These are phyloP conservation scores for Phaeotremella fagi DNA, from an alignment of 768 basidiomycete species.

Conservation along the genomic window DNA sequence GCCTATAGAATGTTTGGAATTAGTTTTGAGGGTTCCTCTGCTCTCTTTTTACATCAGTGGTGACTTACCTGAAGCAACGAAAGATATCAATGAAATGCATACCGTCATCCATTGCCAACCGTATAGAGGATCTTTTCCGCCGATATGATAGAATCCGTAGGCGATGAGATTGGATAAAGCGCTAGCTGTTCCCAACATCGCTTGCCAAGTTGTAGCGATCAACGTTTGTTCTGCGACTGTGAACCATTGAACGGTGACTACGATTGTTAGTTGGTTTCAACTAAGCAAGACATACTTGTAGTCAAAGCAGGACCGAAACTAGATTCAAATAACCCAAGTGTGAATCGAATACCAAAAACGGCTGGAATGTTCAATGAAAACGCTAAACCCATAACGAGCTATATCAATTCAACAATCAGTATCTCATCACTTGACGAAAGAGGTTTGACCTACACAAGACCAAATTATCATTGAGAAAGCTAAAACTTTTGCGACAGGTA, in stretches of 20 bases:
- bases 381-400: slow-evolving; percentile 15
- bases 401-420: background rate
- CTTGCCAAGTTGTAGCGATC: slow-evolving; percentile 20
- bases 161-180: slow-evolving; percentile 6
- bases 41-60: no score
- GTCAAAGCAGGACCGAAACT: slow-evolving; percentile 9
- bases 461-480: slow-evolving; percentile 23
- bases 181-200: slow-evolving; percentile 12
- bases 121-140: background rate
- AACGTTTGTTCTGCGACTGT: slow-evolving; percentile 12
- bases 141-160: slow-evolving; percentile 10
- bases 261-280: background rate
- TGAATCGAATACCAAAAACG: slow-evolving; percentile 16
- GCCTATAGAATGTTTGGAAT: background rate
- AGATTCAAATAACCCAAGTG: slow-evolving; percentile 19
- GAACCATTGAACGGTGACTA: slow-evolving; percentile 26
- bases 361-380: slow-evolving; percentile 17
- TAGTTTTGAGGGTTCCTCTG: background rate
- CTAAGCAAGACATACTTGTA: slow-evolving; percentile 5
- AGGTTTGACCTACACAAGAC: slow-evolving; percentile 10
- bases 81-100: slow-evolving; percentile 13
- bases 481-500: slow-evolving; percentile 26
- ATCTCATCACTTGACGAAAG: no score
- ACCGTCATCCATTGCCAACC: slow-evolving; percentile 19
- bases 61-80: slow-evolving; percentile 13